Base-by-base conservation (phyloP, 768 basidiomycete species). In the Tylopilus sp. region DNA sequence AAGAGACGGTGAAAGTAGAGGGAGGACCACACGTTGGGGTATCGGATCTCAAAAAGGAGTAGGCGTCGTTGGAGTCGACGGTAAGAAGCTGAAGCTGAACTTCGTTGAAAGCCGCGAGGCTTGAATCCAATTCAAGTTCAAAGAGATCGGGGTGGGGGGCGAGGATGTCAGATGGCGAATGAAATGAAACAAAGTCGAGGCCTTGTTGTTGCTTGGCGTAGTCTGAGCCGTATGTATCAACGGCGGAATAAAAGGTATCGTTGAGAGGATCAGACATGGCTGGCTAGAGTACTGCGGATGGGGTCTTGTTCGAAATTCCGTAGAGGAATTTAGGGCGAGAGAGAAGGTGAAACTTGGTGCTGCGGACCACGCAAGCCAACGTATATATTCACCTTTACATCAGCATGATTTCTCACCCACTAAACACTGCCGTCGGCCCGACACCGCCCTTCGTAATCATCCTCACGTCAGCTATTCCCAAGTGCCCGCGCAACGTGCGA, bases 101-200 rank as follows among this genome's bases (percentile, higher is more conserved):
- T 56, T 82, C 78, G 73, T 86, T 81, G 66, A 84, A 79, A 40
- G 78, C 81, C 60, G 81, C 81, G 61, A 88, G 80, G 71, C 74
- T 79, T 30, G 74, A 75, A 71, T 90, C 89, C 62, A 92, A 79
- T 71, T 92, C 90, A 46, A 79, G 79, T 67, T 91, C 90, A 73
- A 92, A 91, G 57, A 82, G 77, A 75, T 91, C 88, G 55, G 87
- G 85, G 64, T 86, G 81, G 40, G 88, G 87, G 47, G 85, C 86
- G 61, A 82, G 75, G 71, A 87, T 79, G 72, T 88, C 87, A 52
- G 80, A 74, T 58, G 82, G 78, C 56, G 79, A 76, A 62, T 81
- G 80, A 71, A 85, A 84, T 66, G 83, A 83, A 71, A 81, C 76
- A 74, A 85, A 85, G 70, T 81, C 81, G 67, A 81, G 73, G 70